These are phyloP conservation scores for Escovopsis weberi DNA, from an alignment of 2,329 filamentous ascomycete species.

Conservation along the genomic window DNA sequence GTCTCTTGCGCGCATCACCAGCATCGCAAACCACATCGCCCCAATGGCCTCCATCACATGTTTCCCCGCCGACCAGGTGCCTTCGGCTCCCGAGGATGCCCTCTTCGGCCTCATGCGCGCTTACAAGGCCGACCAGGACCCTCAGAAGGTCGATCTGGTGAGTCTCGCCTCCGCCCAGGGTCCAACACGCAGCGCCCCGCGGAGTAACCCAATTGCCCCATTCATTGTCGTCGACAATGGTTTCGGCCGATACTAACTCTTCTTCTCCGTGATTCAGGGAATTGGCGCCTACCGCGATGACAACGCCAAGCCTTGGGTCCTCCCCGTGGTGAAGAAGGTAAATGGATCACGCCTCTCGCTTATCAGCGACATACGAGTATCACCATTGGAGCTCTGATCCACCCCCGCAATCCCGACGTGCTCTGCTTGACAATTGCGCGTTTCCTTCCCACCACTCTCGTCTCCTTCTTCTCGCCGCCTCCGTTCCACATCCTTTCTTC, in stretches of 20 bases:
- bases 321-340: slow-evolving; percentile 95
- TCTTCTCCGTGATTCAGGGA: slow-evolving; percentile 26
- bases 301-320: slow-evolving; percentile 91
- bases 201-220: too few relatives aligned
- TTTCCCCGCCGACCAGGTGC: slow-evolving; percentile 64
- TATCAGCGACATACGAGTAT: too few relatives aligned
- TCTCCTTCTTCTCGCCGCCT: too few relatives aligned
- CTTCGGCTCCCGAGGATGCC: slow-evolving; percentile 86
- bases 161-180: slow-evolving; percentile 16
- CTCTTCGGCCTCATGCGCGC: slow-evolving; percentile 87
- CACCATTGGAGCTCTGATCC: too few relatives aligned
- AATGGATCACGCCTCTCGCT: background rate
- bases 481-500: too few relatives aligned
- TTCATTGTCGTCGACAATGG: background rate
- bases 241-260: slow-evolving; percentile 4
- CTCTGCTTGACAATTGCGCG: too few relatives aligned
- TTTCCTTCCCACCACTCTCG: too few relatives aligned
- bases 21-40: slow-evolving; percentile 57
- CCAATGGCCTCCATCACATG: slow-evolving; percentile 39
- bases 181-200: too few relatives aligned
- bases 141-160: slow-evolving; percentile 85
- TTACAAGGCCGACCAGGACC: slow-evolving; percentile 62
- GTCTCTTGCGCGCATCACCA: slow-evolving; percentile 40
- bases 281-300: slow-evolving; percentile 92
- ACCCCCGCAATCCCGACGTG: too few relatives aligned